Evolutionary conservation across 2,329 filamentous ascomycete genomes (phyloP).

Genomic region (Cryphonectria naterciae): DNA sequence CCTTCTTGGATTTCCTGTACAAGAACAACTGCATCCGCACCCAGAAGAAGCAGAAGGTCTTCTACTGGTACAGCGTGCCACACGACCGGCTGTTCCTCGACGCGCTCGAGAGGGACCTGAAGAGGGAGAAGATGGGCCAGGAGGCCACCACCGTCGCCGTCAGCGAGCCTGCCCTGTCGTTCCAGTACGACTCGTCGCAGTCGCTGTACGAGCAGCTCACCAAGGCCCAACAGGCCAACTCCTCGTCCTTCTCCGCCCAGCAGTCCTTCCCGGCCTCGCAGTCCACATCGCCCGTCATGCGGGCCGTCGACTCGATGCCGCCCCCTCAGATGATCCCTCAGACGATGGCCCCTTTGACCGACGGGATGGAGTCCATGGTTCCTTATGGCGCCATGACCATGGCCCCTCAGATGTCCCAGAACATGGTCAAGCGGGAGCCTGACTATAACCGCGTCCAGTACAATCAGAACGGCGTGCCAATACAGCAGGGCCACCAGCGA

Average conservation of each 20-base stretch:
- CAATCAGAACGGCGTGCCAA: constrained; percentile 87
- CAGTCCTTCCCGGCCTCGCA: constrained; percentile 75
- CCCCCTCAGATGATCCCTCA: constrained; percentile 64
- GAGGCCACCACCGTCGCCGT: constrained; percentile 96
- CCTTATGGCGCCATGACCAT: constrained; percentile 72
- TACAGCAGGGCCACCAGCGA: constrained; percentile 82
- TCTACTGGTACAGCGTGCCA: constrained; percentile 99
- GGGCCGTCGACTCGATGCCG: constrained; percentile 90
- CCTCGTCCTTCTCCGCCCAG: constrained; percentile 90
- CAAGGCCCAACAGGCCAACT: constrained; percentile 98
- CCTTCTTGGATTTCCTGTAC: constrained; percentile 97
- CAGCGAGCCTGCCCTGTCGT: constrained; percentile 94
- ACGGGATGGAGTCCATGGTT: constrained; percentile 74
- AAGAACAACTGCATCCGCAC: constrained; percentile 99
- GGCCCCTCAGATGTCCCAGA: constrained; percentile 70
- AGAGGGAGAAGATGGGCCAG: constrained; percentile 99
- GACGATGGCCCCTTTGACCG: constrained; percentile 59
- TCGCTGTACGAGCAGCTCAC: constrained; percentile 99
- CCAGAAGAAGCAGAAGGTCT: constrained; percentile 99
- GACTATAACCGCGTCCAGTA: constrained; percentile 84
- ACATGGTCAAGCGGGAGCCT: constrained; percentile 84
- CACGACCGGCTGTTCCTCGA: constrained; percentile 97
- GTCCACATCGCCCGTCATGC: constrained; percentile 85
- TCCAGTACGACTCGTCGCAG: constrained; percentile 99
- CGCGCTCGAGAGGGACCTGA: constrained; percentile 93